These are phyloP conservation scores for Trametes gibbosa DNA, from an alignment of 768 basidiomycete genomes.

Conservation along the genomic window DNA sequence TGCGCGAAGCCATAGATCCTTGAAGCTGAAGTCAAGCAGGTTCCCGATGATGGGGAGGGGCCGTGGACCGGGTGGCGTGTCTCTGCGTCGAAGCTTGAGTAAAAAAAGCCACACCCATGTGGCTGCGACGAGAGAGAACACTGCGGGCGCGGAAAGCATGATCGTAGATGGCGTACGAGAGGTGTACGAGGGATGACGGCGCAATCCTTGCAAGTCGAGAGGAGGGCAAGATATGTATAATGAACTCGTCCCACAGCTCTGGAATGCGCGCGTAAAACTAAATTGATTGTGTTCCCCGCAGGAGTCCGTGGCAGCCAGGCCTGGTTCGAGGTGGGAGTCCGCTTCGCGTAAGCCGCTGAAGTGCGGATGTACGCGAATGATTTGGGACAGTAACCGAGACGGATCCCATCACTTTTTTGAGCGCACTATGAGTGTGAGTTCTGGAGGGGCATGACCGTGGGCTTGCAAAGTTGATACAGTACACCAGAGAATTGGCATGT, in stretches of 20 bases:
- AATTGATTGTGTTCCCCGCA: neutral
- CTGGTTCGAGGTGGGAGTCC: too few species aligned
- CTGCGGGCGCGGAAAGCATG: neutral
- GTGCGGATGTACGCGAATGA: too few species aligned
- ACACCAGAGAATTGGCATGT: too few species aligned
- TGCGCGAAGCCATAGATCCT: conserved; percentile 63
- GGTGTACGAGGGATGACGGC: neutral
- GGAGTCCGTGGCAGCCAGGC: too few species aligned
- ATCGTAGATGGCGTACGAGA: neutral
- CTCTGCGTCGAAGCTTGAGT: neutral
- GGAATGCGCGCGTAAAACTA: neutral
- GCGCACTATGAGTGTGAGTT: too few species aligned
- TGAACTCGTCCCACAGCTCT: neutral
- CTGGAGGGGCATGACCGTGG: too few species aligned
- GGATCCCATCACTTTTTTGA: too few species aligned
- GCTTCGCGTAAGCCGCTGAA: neutral
- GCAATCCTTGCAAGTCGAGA: neutral
- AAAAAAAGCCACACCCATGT: neutral
- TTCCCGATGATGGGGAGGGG: conserved; percentile 67
- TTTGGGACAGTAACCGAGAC: too few species aligned
- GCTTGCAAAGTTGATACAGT: too few species aligned
- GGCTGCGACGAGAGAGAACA: neutral
- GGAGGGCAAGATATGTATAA: neutral
- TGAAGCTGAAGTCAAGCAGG: conserved; percentile 52
- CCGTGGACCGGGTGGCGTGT: conserved; percentile 60